Percentiles rank a stretch among this genome's conserved stretches.
Conservation (phyloP, 2,329 filamentous ascomycete genomes). For the Pestalotiopsis sp. region DNA sequence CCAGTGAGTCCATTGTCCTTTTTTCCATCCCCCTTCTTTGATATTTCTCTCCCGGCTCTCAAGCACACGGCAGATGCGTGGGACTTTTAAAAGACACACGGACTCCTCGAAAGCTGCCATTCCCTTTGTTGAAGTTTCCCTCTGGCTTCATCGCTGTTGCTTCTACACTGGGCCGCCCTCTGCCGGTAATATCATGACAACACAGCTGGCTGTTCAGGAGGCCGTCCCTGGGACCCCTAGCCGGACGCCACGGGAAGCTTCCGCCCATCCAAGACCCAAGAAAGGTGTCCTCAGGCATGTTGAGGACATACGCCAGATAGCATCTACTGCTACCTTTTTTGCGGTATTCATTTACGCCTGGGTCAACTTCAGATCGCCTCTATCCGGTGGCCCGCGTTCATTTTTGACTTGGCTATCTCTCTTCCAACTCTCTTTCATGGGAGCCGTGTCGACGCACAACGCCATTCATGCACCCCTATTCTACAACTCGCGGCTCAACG, state of each 20-base stretch:
- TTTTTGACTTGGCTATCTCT: slow-evolving; percentile 15
- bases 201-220: neutral
- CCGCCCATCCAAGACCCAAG: neutral
- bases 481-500: slow-evolving; percentile 9
- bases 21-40: neutral
- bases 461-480: slow-evolving; percentile 18
- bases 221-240: neutral
- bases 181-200: neutral
- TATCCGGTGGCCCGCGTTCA: slow-evolving; percentile 14
- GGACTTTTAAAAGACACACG: neutral
- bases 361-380: slow-evolving; percentile 13
- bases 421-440: slow-evolving; percentile 19
- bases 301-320: slow-evolving; percentile 15
- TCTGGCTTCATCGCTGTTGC: neutral
- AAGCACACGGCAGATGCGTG: neutral
- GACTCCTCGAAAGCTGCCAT: neutral
- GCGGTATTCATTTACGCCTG: slow-evolving; percentile 16
- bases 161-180: neutral
- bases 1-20: neutral
- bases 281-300: slow-evolving; percentile 9
- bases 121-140: neutral
- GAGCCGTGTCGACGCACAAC: slow-evolving; percentile 18
- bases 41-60: neutral
- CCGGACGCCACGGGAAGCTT: neutral
- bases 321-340: slow-evolving; percentile 16